Evolutionary conservation across 1,284 basidiomycete species (phyloP), one percentile per base, ranked within the genome.

Genomic region (Sporisorium scitamineum): DNA sequence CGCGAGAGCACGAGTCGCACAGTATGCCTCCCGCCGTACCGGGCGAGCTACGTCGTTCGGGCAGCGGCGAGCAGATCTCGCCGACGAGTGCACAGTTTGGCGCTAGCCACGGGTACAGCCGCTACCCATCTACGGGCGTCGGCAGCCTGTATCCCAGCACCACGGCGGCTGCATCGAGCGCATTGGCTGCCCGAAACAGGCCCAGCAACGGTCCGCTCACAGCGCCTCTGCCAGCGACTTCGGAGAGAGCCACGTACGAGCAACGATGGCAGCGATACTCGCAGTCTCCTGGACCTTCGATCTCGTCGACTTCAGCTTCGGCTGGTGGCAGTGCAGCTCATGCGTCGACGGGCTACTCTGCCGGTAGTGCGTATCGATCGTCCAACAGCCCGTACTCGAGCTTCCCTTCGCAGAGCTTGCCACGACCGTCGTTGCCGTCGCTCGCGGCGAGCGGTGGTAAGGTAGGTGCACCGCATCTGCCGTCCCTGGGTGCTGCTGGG

Each of bases 401-500:
- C 59, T 75, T 66, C 50, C 67, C 72, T 16, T 75, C 68, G 57
- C 73, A 70, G 51, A 76, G 63, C 37, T 52, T 70, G 47, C 73
- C 67, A n/a, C 60, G 67, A 45, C 73, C 73, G 3, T 67, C 68
- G 10, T 29, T 71, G 44, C 73, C 73, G 4, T 71, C 70, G 8
- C 52, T 77, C 6, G 66, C 66, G 22, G 55, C 69, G 22, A 50
- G 59, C 22, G 61, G 52, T 5, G 56, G 39, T 4, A 68, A 64
- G n/a, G 58, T 51, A 16, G 74, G 58, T 32, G 69, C 61, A 18
- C 63, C 64, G n/a, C 60, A 70, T 51, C 61, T 75, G 57, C 67
- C 74, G 14, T 66, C 70, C 1, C 24, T 73, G 34, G 65, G 60
- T 0, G 67, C 63, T 32, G 60, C 59, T 9, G 66, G 74, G 7